Evolutionary conservation across 2,329 filamentous ascomycete species (phyloP), one percentile per base, ranked within the genome.

Genomic region (Sporothrix curviconia): DNA sequence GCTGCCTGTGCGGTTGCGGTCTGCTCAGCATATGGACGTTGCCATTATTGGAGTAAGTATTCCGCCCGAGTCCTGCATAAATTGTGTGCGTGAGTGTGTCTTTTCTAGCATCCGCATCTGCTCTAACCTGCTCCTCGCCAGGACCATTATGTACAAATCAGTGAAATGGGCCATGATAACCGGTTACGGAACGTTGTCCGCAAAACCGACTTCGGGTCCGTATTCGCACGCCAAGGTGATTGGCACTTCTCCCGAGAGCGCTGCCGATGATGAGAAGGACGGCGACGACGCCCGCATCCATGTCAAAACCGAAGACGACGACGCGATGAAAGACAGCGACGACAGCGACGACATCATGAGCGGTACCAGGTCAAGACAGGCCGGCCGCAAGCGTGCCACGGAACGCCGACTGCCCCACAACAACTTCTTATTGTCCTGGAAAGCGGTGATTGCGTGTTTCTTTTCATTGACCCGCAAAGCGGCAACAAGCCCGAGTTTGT

Each of bases 121-220:
- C 22, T 44, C 25, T 57, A 28, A 59, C 37, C 8, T 32, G 6
- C 37, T 47, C 17, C 4, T 3, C 57, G n/a, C n/a, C n/a, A 87
- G 84, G 87, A 95, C 63, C 81, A 87, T 61, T 89, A 84, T 64
- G 80, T 99, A 44, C 86, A 92, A 63, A 83, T 97, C 62, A 87
- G 85, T 64, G 87, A 95, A 68, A 80, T 94, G 2, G 76, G 78
- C 5, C 76, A 77, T 44, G 82, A 88, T 66, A 85, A 85, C 1
- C 85, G 87, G 65, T 78, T 96, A 24, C 82, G 85, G 62, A 84
- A 90, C 66, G 76, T 96, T n/a, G 77, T 81, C n/a, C 81, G 82
- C 60, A 95, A 92, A 70, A 78, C 79, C 40, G 85, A 96, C 68
- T 92, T 97, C 68, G 84, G 85, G 55, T 81, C 83, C 81, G 84